A percentile compares a stretch with the other conserved stretches of the same genome.
Conservation (phyloP, 2,329 filamentous ascomycete genomes). For the Grosmannia penicillata region DNA sequence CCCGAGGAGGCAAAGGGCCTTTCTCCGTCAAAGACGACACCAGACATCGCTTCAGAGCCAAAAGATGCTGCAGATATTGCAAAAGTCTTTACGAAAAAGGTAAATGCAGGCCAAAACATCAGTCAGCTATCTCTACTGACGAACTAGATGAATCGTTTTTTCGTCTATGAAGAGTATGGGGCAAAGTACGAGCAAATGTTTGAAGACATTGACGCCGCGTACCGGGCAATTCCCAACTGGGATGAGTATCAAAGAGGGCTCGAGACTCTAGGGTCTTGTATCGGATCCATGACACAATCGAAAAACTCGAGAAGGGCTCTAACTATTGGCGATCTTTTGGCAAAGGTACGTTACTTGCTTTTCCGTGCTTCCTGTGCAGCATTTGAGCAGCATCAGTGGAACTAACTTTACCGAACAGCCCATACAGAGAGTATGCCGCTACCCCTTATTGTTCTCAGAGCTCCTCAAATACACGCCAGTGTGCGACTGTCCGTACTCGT, state of each 20-base stretch:
- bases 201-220: constrained; percentile 56
- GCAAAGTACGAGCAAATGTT: constrained; percentile 79
- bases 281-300: constrained; percentile 54
- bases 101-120: constrained; percentile 13
- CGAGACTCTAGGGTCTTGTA: constrained; percentile 63
- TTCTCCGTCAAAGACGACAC: too few species aligned
- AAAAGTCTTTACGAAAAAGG: constrained; percentile 44
- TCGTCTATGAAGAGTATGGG: constrained; percentile 82
- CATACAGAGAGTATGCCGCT: constrained; percentile 83
- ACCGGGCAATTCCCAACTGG: constrained; percentile 59
- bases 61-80: constrained; percentile 45
- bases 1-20: too few species aligned
- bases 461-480: constrained; percentile 72
- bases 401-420: constrained; percentile 38
- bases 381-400: too few species aligned
- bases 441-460: constrained; percentile 75
- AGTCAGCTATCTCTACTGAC: neutral
- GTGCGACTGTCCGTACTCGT: constrained; percentile 68
- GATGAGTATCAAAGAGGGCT: constrained; percentile 70
- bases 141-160: constrained; percentile 61
- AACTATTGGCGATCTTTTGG: constrained; percentile 71
- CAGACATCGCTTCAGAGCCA: constrained; percentile 42
- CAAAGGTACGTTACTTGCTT: constrained; percentile 50
- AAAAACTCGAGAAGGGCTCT: constrained; percentile 57
- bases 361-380: neutral